Evolutionary conservation across 495 filamentous ascomycete species (phyloP).

Genomic region (Hypoxylon trugodes): DNA sequence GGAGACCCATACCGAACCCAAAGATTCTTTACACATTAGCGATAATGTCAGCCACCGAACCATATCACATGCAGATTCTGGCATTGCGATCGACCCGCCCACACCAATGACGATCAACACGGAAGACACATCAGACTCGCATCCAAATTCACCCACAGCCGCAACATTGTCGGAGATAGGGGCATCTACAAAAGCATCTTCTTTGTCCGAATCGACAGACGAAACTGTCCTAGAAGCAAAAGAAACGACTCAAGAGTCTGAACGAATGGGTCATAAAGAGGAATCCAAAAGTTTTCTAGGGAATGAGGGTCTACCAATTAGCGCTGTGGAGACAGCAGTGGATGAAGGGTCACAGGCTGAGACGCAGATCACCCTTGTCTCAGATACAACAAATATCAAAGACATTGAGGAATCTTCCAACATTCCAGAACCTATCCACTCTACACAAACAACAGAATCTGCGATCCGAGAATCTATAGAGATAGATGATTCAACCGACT

Average conservation of each 20-base stretch:
- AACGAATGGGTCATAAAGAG: not conserved
- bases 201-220: constrained; percentile 62
- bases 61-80: constrained; percentile 50
- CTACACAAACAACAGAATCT: constrained; percentile 11
- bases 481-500: constrained; percentile 17
- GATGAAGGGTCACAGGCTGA: constrained; percentile 27
- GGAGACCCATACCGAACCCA: constrained; percentile 32
- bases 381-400: constrained; percentile 10
- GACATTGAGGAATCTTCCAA: constrained; percentile 30
- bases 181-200: constrained; percentile 63
- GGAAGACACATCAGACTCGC: constrained; percentile 59
- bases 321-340: not conserved
- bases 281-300: constrained; percentile 8
- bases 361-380: constrained; percentile 25
- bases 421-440: constrained; percentile 21
- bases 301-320: not conserved
- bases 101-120: constrained; percentile 38
- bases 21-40: constrained; percentile 21
- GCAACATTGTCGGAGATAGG: constrained; percentile 56
- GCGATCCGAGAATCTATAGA: constrained; percentile 23
- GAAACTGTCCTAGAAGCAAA: constrained; percentile 54
- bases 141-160: constrained; percentile 58
- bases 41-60: constrained; percentile 32
- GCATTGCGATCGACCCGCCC: constrained; percentile 48
- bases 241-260: constrained; percentile 29